Evolutionary conservation across 2,329 filamentous ascomycete genomes (phyloP).

Genomic region (Thelonectria rubi): DNA sequence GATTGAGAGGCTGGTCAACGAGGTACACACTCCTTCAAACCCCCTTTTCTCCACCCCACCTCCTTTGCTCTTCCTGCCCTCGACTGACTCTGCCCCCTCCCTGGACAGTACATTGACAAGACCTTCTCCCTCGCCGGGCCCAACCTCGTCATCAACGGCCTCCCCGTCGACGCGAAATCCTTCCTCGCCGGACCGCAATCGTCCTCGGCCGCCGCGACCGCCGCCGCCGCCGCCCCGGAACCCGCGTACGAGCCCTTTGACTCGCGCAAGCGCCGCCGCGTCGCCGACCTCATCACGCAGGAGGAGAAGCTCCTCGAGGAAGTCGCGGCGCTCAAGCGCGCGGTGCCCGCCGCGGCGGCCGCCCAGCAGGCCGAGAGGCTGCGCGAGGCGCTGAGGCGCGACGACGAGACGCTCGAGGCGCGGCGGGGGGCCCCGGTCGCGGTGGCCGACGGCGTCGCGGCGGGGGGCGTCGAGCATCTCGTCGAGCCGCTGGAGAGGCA

Average conservation of each 20-base stretch:
- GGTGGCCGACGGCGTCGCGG: background rate
- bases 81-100: too few relatives aligned
- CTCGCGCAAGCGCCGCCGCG: conserved; percentile 64
- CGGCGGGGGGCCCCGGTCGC: conserved; percentile 40
- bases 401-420: conserved; percentile 56
- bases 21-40: too few relatives aligned
- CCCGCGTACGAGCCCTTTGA: conserved; percentile 68
- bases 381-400: conserved; percentile 52
- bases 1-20: conserved; percentile 68
- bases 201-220: too few relatives aligned
- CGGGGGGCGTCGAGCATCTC: conserved; percentile 38
- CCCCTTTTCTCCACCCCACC: too few relatives aligned
- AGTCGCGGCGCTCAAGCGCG: conserved; percentile 67
- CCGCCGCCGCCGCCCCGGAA: conserved; percentile 34
- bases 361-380: conserved; percentile 53
- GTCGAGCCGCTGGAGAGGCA: conserved; percentile 54
- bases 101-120: conserved; percentile 65
- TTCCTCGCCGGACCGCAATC: too few relatives aligned
- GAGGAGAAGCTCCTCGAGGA: conserved; percentile 72
- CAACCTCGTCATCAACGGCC: conserved; percentile 71
- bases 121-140: conserved; percentile 67
- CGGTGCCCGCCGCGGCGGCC: conserved; percentile 58
- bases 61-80: background rate
- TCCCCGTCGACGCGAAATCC: conserved; percentile 55
- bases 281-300: conserved; percentile 67